Conservation (phyloP, 768 basidiomycete genomes). For the Mycena vulgaris region DNA sequence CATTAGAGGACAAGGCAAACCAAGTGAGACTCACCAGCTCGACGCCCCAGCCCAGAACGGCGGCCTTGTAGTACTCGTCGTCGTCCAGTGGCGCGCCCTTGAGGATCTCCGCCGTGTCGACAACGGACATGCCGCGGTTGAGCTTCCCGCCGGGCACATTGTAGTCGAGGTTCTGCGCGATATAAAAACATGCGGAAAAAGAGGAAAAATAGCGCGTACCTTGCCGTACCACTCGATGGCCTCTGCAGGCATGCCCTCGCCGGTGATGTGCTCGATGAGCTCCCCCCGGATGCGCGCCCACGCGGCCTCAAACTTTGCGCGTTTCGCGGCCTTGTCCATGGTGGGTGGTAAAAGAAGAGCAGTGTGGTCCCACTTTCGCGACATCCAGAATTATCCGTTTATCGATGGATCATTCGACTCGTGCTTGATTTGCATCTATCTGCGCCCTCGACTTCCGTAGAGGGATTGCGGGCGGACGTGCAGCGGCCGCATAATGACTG, state of each 20-base stretch:
- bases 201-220: constrained; percentile 55
- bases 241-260: constrained; percentile 86
- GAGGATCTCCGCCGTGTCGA: constrained; percentile 93
- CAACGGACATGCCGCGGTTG: constrained; percentile 94
- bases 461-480: no score
- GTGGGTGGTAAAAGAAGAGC: constrained; percentile 2
- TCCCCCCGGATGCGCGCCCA: constrained; percentile 85
- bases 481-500: no score
- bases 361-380: no score
- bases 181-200: not conserved
- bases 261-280: constrained; percentile 76
- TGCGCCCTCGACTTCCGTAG: no score
- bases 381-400: no score
- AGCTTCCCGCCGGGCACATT: no score
- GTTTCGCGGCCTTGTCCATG: constrained; percentile 47
- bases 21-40: constrained; percentile 79
- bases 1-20: not conserved
- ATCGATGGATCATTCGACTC: no score
- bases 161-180: constrained; percentile 85
- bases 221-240: constrained; percentile 88
- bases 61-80: constrained; percentile 91
- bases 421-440: no score
- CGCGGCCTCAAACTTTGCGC: constrained; percentile 79
- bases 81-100: constrained; percentile 80
- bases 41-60: constrained; percentile 94